These are phyloP conservation scores for Daedaleopsis sinensis DNA, from an alignment of 768 basidiomycete genomes.

Conservation along the genomic window DNA sequence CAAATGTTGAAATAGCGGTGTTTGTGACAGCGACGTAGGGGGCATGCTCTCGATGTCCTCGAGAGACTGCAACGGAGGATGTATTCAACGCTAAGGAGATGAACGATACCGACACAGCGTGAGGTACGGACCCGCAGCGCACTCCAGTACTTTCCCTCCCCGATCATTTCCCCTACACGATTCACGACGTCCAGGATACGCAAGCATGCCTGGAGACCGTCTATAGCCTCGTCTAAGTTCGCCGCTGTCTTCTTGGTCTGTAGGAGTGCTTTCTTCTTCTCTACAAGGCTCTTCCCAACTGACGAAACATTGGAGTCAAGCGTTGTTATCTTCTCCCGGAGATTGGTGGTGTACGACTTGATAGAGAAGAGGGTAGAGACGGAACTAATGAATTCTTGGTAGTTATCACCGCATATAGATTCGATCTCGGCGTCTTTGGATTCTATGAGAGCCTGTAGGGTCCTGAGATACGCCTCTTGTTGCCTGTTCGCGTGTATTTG, in stretches of 20 bases:
- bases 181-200: constrained; percentile 91
- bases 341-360: constrained; percentile 93
- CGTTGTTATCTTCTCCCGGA: constrained; percentile 88
- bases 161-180: constrained; percentile 91
- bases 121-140: constrained; percentile 79
- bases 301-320: constrained; percentile 88
- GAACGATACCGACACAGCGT: constrained; percentile 27
- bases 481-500: constrained; percentile 87
- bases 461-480: constrained; percentile 88
- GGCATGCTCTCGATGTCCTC: constrained; percentile 95
- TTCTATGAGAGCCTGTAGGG: constrained; percentile 84
- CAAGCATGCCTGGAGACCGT: constrained; percentile 90
- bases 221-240: constrained; percentile 96
- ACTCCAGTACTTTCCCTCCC: constrained; percentile 94
- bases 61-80: constrained; percentile 64
- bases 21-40: constrained; percentile 85
- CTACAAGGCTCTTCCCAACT: constrained; percentile 84
- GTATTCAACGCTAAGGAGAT: constrained; percentile 28
- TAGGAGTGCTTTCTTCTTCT: constrained; percentile 90
- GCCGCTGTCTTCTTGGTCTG: constrained; percentile 92
- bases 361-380: constrained; percentile 96
- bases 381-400: constrained; percentile 96
- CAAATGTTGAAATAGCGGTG: constrained; percentile 91
- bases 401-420: constrained; percentile 93
- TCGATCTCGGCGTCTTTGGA: constrained; percentile 97